These are phyloP conservation scores for Pyrenophora graminea DNA, from an alignment of 2,329 filamentous ascomycete genomes.

Conservation along the genomic window DNA sequence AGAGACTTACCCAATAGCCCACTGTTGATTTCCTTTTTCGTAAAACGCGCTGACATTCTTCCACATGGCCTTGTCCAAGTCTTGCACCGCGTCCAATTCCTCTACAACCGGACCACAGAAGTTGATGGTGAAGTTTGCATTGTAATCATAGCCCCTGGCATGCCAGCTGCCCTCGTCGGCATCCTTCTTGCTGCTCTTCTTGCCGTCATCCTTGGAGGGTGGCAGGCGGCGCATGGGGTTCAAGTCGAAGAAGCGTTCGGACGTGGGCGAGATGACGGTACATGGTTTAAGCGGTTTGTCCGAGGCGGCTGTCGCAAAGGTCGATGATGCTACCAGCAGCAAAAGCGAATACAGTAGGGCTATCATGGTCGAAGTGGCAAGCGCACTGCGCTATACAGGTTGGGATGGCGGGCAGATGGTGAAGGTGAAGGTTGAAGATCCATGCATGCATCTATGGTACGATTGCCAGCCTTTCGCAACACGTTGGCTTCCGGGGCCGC, in stretches of 20 bases:
- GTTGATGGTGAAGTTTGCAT: slow-evolving; percentile 81
- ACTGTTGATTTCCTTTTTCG: slow-evolving; percentile 65
- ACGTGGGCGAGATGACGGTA: slow-evolving; percentile 65
- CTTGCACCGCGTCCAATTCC: slow-evolving; percentile 64
- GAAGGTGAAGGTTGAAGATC: slow-evolving; percentile 5
- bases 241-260: slow-evolving; percentile 67
- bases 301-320: slow-evolving; percentile 33
- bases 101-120: slow-evolving; percentile 78
- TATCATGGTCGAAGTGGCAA: slow-evolving; percentile 28
- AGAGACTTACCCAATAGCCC: slow-evolving; percentile 71
- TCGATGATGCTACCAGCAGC: slow-evolving; percentile 40
- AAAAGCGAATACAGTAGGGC: slow-evolving; percentile 31
- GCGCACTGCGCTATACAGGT: slow-evolving; percentile 6
- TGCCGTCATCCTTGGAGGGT: slow-evolving; percentile 43
- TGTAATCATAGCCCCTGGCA: slow-evolving; percentile 75
- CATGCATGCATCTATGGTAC: background rate
- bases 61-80: slow-evolving; percentile 66
- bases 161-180: slow-evolving; percentile 64
- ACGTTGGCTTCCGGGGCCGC: slow-evolving; percentile 26
- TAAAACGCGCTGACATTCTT: slow-evolving; percentile 81
- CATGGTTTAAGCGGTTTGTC: slow-evolving; percentile 59
- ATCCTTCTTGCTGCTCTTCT: slow-evolving; percentile 54
- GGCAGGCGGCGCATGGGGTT: slow-evolving; percentile 60
- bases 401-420: slow-evolving; percentile 10
- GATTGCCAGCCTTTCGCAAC: slow-evolving; percentile 19